These are phyloP conservation scores for Aspergillus hancockii DNA, from an alignment of 495 filamentous ascomycete genomes.

Conservation along the genomic window DNA sequence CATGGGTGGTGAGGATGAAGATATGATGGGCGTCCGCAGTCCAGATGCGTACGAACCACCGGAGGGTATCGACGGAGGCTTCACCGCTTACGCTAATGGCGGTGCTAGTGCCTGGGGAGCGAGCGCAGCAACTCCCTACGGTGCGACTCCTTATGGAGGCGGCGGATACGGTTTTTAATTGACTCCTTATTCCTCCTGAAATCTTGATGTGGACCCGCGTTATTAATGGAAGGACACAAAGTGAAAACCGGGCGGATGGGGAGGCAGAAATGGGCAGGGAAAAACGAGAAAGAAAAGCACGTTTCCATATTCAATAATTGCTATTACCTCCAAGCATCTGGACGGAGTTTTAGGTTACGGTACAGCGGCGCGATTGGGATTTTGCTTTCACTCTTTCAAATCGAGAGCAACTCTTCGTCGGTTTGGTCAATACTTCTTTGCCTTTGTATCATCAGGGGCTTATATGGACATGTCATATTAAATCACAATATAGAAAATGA, in stretches of 20 bases:
- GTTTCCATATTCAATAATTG: conserved; percentile 5
- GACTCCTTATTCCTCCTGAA: conserved; percentile 17
- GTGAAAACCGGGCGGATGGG: not conserved
- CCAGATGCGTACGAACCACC: conserved; percentile 60
- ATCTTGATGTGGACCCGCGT: not conserved
- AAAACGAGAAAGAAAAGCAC: not conserved
- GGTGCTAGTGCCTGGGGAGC: conserved; percentile 65
- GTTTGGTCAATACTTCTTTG: not conserved
- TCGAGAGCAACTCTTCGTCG: not conserved
- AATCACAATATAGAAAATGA: not conserved
- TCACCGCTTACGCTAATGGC: conserved; percentile 70
- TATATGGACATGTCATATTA: not conserved
- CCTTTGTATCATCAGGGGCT: not conserved
- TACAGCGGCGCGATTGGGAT: conserved; percentile 1
- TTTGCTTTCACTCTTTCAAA: not conserved
- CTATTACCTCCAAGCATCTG: conserved; percentile 1
- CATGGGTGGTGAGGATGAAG: conserved; percentile 47
- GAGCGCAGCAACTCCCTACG: conserved; percentile 60
- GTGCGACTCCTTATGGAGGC: conserved; percentile 70
- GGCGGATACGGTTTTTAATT: conserved; percentile 54
- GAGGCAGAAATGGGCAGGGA: not conserved
- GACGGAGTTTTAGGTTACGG: conserved; percentile 1
- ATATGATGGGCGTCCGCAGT: conserved; percentile 63
- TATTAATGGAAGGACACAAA: not conserved
- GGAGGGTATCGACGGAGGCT: conserved; percentile 66